Evolutionary conservation across 306 rosid species (phyloP).

Genomic region (Citrullus colocynthis): DNA sequence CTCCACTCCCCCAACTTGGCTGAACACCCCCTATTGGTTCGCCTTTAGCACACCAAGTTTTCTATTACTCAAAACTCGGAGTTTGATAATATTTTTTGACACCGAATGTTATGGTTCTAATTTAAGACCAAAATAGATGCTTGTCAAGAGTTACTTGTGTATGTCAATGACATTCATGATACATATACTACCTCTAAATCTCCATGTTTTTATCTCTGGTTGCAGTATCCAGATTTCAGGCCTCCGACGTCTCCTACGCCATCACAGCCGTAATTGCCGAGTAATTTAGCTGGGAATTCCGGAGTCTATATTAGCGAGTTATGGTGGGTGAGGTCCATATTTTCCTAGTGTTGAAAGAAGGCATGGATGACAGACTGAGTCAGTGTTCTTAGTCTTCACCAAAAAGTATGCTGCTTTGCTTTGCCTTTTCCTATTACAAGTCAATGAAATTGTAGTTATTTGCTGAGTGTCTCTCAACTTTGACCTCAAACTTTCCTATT

Average conservation of each 20-base stretch:
- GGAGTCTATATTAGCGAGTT: not conserved
- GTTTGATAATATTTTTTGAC: not conserved
- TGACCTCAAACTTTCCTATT: not conserved
- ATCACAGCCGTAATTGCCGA: slow-evolving; percentile 47
- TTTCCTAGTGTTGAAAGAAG: not conserved
- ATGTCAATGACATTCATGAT: not conserved
- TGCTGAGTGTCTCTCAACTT: not conserved
- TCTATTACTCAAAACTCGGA: not conserved
- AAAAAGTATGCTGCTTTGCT: not conserved
- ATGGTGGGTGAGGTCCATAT: not conserved
- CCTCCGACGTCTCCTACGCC: slow-evolving; percentile 95
- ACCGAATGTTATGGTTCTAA: not conserved
- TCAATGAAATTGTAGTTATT: not conserved
- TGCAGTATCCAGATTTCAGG: slow-evolving; percentile 97
- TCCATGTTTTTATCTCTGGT: not conserved
- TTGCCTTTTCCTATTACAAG: not conserved
- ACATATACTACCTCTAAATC: not conserved
- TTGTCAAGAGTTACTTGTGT: not conserved
- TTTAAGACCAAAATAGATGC: not conserved
- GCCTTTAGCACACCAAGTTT: not conserved
- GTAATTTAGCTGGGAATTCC: not conserved
- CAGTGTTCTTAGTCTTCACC: not conserved
- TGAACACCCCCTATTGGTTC: no score
- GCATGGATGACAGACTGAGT: not conserved
- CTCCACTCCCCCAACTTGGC: no score